These are phyloP conservation scores for Neurospora sp. DNA, from an alignment of 2,329 filamentous ascomycete species.

Conservation along the genomic window DNA sequence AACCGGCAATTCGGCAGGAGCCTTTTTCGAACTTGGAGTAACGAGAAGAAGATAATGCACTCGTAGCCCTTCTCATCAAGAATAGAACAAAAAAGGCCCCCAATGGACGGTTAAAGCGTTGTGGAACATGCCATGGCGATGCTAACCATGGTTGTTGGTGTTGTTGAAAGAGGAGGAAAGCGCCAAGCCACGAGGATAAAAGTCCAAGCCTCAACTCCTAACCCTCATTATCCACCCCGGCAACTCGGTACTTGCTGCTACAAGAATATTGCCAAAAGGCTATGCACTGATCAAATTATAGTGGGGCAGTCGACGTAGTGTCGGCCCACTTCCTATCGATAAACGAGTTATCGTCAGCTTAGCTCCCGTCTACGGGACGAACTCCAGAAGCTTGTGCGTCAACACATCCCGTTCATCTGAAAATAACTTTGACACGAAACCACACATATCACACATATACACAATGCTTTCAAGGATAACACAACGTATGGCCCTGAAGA, in stretches of 20 bases:
- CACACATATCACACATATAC: constrained; percentile 1
- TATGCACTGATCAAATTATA: not conserved
- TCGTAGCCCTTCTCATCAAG: not conserved
- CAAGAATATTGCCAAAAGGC: not conserved
- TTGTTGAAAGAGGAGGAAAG: not conserved
- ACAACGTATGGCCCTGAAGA: constrained; percentile 18
- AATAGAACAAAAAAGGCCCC: not conserved
- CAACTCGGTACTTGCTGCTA: not conserved
- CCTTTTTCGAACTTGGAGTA: not conserved
- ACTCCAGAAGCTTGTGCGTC: not conserved
- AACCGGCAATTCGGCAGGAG: not conserved
- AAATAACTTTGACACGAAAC: not conserved
- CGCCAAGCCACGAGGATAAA: not conserved
- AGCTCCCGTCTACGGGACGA: not conserved
- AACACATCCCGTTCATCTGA: not conserved
- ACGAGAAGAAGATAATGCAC: not conserved
- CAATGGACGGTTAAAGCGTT: not conserved
- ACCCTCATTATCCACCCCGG: not conserved
- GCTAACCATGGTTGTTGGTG: not conserved
- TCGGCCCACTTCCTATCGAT: not conserved
- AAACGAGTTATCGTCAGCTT: not conserved
- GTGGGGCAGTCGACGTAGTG: not conserved
- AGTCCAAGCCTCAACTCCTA: not conserved
- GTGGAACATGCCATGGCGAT: not conserved
- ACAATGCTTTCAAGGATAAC: constrained; percentile 27